Evolutionary conservation across 2,329 filamentous ascomycete genomes (phyloP).

Genomic region (Geosmithia flava): DNA sequence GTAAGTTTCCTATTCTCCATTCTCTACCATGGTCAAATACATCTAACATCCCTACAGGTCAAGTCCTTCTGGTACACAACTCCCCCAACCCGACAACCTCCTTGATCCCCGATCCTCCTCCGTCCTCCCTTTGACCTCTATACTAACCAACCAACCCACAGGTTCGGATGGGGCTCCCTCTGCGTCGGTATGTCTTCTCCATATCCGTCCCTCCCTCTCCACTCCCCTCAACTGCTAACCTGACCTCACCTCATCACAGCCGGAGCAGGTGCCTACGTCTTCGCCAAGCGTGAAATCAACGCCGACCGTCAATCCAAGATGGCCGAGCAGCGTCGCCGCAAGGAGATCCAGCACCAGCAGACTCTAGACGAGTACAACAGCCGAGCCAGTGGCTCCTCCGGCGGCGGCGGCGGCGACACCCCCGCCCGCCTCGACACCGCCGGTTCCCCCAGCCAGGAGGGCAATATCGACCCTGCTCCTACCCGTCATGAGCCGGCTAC

Average conservation of each 20-base stretch:
- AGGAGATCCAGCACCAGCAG: constrained; percentile 20
- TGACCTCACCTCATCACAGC: constrained; percentile 33
- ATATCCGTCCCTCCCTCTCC: not conserved
- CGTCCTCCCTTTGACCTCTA: too few relatives aligned
- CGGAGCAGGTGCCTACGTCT: constrained; percentile 86
- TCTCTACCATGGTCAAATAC: too few relatives aligned
- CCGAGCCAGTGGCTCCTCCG: constrained; percentile 13
- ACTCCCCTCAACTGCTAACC: not conserved
- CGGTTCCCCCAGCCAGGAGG: constrained; percentile 58
- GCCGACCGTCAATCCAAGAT: constrained; percentile 67
- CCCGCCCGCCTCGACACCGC: constrained; percentile 46
- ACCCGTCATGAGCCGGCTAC: constrained; percentile 69
- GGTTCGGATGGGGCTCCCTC: constrained; percentile 85
- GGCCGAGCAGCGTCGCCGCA: constrained; percentile 53
- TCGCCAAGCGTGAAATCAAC: constrained; percentile 91
- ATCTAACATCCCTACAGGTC: constrained; percentile 28
- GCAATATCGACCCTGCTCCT: constrained; percentile 68
- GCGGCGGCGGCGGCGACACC: constrained; percentile 28
- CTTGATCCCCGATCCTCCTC: too few relatives aligned
- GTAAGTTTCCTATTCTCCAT: constrained; percentile 21
- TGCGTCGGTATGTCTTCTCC: constrained; percentile 57
- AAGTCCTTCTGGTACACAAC: constrained; percentile 52
- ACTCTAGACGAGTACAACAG: constrained; percentile 5
- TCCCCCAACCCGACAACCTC: not conserved
- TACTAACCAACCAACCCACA: constrained; percentile 19